Base-by-base conservation (phyloP, 2,329 filamentous ascomycete species). In the Alternaria viburni region DNA sequence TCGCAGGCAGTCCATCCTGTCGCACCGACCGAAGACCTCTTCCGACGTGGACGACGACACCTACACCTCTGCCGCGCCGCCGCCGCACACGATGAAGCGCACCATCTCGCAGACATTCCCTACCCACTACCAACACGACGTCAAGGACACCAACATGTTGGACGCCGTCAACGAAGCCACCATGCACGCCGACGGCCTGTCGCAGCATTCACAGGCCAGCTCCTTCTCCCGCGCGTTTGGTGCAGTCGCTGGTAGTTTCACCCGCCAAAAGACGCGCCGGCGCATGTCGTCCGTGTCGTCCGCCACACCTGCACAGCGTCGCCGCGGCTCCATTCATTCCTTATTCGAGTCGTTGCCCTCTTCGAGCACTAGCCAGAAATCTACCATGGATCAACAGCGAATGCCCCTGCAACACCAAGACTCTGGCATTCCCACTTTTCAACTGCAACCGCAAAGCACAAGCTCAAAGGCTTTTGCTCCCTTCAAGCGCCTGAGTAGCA, bases 31-130 rank as follows among this genome's bases (percentile, higher is more conserved):
- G 49, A 80, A 79, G 69, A 79, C 78, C 19, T 79, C 77, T 52
- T 83, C 86, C 70, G 79, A 83, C 71, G 79, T 80, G 68, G 77
- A 81, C 77, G 73, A 79, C 59, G 30, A 64, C 57, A 69, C 78
- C 17, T 45, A 36, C 58, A 61, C 69, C 45, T 61, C 72, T 54
- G 57, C 70, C 52, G 62, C 69, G 46, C 46, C 62, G 50, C 54
- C 50, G 26, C 61, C 69, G 60, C 62, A 70, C 60, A 69, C 68
- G 60, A 78, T 79, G 77, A 79, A 80, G 66, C 69, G 75, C 26
- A 79, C 76, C 62, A 77, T 78, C 51, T 78, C 75, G 61, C 78
- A 80, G 72, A 79, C 77, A 28, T 79, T 79, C 69, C 71, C 65
- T 63, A 68, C 70, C 43, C 65, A 70, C 59, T 57, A 68, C 61